Evolutionary conservation across 768 basidiomycete species (phyloP).

Genomic region (Phaeotremella skinneri): DNA sequence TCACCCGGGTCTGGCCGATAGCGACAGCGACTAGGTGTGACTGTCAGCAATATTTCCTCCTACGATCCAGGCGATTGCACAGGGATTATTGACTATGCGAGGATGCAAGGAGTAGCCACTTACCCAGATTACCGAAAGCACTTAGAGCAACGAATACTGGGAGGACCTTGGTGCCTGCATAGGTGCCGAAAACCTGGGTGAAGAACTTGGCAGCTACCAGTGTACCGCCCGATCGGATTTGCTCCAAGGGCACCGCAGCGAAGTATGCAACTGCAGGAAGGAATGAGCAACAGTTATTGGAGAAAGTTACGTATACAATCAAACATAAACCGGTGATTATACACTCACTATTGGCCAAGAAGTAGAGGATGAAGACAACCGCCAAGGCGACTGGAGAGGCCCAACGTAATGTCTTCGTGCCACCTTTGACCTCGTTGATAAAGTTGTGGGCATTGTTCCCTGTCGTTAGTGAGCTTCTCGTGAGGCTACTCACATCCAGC

Average conservation of each 20-base stretch:
- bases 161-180: constrained; percentile 25
- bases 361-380: constrained; percentile 34
- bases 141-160: constrained; percentile 29
- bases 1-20: constrained; percentile 56
- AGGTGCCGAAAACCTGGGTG: constrained; percentile 27
- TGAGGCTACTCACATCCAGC: constrained; percentile 23
- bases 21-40: constrained; percentile 19
- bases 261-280: constrained; percentile 34
- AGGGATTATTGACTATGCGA: not conserved
- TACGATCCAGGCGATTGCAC: not conserved
- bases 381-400: constrained; percentile 25
- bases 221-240: constrained; percentile 18
- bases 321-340: not conserved
- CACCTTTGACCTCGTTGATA: constrained; percentile 34
- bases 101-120: constrained; percentile 2
- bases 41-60: not conserved
- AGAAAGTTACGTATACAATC: no score
- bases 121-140: constrained; percentile 30
- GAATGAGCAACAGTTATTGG: not conserved
- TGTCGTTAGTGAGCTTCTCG: not conserved
- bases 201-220: constrained; percentile 34
- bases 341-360: constrained; percentile 23
- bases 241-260: constrained; percentile 18
- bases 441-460: constrained; percentile 34
- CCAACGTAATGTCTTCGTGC: constrained; percentile 28